These are phyloP conservation scores for Talaromyces rugulosus DNA, from an alignment of 2,329 filamentous ascomycete species.

Conservation along the genomic window DNA sequence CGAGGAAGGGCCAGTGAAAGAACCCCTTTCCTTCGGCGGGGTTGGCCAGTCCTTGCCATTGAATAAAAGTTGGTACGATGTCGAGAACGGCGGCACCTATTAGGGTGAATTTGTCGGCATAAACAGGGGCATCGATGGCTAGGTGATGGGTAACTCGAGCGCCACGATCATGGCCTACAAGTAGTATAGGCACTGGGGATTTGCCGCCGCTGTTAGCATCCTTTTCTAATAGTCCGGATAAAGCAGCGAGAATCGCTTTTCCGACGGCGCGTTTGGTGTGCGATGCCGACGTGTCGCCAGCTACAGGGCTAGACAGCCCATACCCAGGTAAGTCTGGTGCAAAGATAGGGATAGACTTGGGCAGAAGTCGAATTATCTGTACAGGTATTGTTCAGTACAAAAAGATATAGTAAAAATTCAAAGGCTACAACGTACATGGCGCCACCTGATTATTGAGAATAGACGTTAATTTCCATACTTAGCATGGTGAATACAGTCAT, in stretches of 20 bases:
- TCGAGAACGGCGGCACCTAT: conserved; percentile 44
- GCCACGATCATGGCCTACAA: conserved; percentile 54
- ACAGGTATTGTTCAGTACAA: not conserved
- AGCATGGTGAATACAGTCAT: not conserved
- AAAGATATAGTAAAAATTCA: not conserved
- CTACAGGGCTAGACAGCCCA: conserved; percentile 34
- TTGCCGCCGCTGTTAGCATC: not conserved
- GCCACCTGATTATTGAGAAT: conserved; percentile 2
- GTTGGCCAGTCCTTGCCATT: conserved; percentile 48
- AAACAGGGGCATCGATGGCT: conserved; percentile 44
- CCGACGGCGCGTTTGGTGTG: conserved; percentile 16
- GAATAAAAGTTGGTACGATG: conserved; percentile 51
- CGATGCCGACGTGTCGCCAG: conserved; percentile 16
- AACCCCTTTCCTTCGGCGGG: conserved; percentile 46
- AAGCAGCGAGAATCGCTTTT: conserved; percentile 13
- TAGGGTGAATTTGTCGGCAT: conserved; percentile 42
- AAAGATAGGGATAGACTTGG: conserved; percentile 40
- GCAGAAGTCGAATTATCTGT: conserved; percentile 37
- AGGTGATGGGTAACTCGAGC: conserved; percentile 54
- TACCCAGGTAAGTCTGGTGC: conserved; percentile 48
- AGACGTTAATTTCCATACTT: not conserved
- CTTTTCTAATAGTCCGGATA: not conserved
- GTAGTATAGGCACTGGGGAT: conserved; percentile 29
- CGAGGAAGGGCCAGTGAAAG: conserved; percentile 59
- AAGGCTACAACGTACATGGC: not conserved